Evolutionary conservation across 2,329 filamentous ascomycete species (phyloP), one percentile per base, ranked within the genome.

Genomic region (Colletotrichum endophyticum): DNA sequence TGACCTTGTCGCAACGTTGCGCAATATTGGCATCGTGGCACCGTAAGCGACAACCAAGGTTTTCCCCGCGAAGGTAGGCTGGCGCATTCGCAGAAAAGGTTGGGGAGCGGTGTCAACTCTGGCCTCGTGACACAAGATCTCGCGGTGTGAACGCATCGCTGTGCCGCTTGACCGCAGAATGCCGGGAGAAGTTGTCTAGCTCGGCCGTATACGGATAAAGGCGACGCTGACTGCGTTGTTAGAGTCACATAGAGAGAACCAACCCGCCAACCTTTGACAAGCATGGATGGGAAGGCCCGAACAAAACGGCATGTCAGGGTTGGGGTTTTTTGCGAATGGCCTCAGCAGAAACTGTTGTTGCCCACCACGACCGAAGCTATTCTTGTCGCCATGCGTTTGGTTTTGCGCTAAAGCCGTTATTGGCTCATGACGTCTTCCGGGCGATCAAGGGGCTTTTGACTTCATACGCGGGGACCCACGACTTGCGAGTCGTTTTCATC

Each of bases 61-160:
- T 63, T 72, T 19, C 53, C 22, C 64, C 2, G 3, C 36, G 32
- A 32, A 19, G 13, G n/a, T 25, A 53, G 44, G 44, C n/a, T 39
- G 44, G 53, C 56, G 62, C 64, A 49, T 59, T 16, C 61, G 59
- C 27, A 49, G 30, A 34, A 62, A 36, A 22, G 39, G 36, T 30
- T 32, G 61, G 39, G 36, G n/a, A 7, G 34, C 39, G 22, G 19
- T 32, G 63, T 34, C 27, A 25, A 32, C 8, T 30, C 16, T 25
- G 13, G 36, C 69, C 73, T 68, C 32, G 63, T 73, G 70, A 61
- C 73, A 66, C 44, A 12, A 73, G 73, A 76, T 69, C 44, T 69
- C 30, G 57, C 64, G 57, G 32, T 36, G 73, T 49, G 57, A 56
- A 57, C n/a, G 16, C 53, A 68, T 73, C 7, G 39, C 73, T 64